Evolutionary conservation across 345 rosid species (phyloP), one percentile per base, ranked within the genome.

Genomic region (Eutrema heterophyllum): DNA sequence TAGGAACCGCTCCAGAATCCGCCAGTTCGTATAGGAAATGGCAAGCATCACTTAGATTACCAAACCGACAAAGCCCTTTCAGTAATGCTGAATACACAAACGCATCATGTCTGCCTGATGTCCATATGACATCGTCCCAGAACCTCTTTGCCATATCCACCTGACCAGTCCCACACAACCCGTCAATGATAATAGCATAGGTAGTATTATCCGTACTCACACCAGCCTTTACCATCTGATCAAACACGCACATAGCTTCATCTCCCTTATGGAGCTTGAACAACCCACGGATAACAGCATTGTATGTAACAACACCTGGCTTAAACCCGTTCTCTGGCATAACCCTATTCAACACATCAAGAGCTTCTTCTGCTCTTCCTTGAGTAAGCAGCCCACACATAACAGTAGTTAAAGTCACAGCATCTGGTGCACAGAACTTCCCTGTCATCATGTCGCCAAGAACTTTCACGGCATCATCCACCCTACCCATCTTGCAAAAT

Each of bases 91-190:
- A 85, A 73, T 93, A 93, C 66, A 90, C 96, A 52, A 68, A 86
- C 43, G 78, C 64, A 79, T 93, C 97, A 63, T 93, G 93, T 63
- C 77, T 63, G 58, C 83, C 84, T 24, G 96, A 93, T 7, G 96
- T 93, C 96, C 97, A 90, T 67, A 89, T 75, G 66, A 87, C 84
- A 70, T 82, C 89, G 49, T 89, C 89, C 97, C 96, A 90, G 32
- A 93, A 85, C 70, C 73, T 86, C 82, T 88, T 89, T 9, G 92
- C 93, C 67, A 78, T 73, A 2, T 89, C 91, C 63, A 89, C 67
- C 57, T 53, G 80, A 64, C 76, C 81, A 53, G 76, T 81, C 36
- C 49, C 63, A 5, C 86, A 89, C 68, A 93, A 72, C 40, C 97
- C 92, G 27, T 81, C 84, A 24, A 93, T 74, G 53, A 90, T 67